A percentile compares a stretch with the other conserved stretches of the same genome.
These are phyloP conservation scores for Colletotrichum limetticola DNA, from an alignment of 2,329 filamentous ascomycete genomes.

Conservation along the genomic window DNA sequence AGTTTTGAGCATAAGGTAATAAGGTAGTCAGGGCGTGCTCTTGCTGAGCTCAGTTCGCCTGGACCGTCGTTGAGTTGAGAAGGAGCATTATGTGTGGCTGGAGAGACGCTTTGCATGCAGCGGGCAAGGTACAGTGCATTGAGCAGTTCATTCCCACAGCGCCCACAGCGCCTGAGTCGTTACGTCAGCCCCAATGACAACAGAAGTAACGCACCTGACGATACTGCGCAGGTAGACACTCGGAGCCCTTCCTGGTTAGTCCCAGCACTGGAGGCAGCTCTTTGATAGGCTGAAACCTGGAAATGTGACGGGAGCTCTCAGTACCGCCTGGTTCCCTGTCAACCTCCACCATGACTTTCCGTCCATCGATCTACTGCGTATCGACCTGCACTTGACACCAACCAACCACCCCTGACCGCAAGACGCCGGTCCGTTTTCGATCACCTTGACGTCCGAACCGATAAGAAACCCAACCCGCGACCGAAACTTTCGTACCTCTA, in stretches of 20 bases:
- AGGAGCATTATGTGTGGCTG: constrained; percentile 11
- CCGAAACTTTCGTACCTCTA: constrained; percentile 10
- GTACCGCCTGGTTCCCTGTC: constrained; percentile 35
- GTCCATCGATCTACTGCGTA: constrained; percentile 25
- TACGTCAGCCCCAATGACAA: constrained; percentile 29
- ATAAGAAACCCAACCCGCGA: constrained; percentile 19
- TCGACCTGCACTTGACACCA: constrained; percentile 31
- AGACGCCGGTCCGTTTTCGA: constrained; percentile 30
- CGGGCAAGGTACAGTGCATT: not conserved
- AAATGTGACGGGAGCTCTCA: constrained; percentile 35
- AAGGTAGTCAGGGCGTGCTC: not conserved
- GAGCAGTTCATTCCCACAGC: not conserved
- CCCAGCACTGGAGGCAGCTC: constrained; percentile 22
- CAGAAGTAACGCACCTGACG: constrained; percentile 6
- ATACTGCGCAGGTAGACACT: not conserved
- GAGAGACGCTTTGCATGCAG: not conserved
- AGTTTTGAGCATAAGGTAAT: not conserved
- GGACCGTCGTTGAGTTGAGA: constrained; percentile 16
- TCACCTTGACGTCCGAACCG: constrained; percentile 19
- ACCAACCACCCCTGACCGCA: constrained; percentile 35
- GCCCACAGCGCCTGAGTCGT: not conserved
- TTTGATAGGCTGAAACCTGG: constrained; percentile 35
- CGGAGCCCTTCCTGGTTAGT: constrained; percentile 26
- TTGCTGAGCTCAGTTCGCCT: constrained; percentile 4
- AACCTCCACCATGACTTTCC: constrained; percentile 33